phyloP scores from a whole-genome alignment of 2,329 filamentous ascomycete species.

The Aurifilum marmelostoma region DNA sequence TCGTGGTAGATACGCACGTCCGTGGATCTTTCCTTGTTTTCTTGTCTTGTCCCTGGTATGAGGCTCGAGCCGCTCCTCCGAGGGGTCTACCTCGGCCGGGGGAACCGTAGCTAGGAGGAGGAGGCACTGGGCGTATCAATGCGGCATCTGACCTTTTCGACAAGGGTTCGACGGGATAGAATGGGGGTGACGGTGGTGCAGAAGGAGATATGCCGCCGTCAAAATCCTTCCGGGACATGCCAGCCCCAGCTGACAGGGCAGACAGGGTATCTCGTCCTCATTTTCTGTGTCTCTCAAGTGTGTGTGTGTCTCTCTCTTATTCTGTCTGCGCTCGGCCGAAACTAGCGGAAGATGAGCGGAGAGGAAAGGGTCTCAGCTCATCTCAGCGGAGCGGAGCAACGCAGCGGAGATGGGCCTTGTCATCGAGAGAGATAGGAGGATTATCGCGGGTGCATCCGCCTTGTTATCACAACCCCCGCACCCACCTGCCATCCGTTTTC shows the following conservation, averaged over 20 bases:
- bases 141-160: background rate
- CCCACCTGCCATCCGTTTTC: background rate
- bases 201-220: background rate
- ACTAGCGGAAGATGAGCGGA: background rate
- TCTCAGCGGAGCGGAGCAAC: background rate
- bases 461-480: background rate
- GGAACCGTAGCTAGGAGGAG: background rate
- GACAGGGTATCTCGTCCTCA: background rate
- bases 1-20: too few relatives aligned
- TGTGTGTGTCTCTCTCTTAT: too few relatives aligned
- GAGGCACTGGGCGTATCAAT: background rate
- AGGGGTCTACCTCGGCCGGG: background rate
- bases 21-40: background rate
- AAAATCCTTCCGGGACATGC: background rate
- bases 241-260: conserved; percentile 3
- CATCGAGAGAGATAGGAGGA: conserved; percentile 11
- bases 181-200: too few relatives aligned
- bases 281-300: background rate
- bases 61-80: background rate
- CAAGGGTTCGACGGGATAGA: background rate
- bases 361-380: background rate
- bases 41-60: background rate
- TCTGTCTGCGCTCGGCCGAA: conserved; percentile 6
- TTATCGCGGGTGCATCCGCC: conserved; percentile 4
- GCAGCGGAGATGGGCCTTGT: background rate